Percentiles rank a stretch among this genome's conserved stretches.
phyloP scores from a whole-genome alignment of 306 rosid species.

The Purshia tridentata region DNA sequence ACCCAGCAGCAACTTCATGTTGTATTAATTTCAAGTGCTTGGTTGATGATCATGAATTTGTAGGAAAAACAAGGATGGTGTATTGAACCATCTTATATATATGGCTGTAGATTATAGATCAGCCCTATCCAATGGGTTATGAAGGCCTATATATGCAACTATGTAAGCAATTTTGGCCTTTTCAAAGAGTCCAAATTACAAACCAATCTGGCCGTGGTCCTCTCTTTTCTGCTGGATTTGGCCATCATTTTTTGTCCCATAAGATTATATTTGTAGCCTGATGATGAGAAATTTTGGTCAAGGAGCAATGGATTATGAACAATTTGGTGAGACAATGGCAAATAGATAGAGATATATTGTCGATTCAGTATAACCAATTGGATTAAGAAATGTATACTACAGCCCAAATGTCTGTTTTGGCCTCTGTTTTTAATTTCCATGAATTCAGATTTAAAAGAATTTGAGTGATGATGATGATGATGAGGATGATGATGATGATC shows the following conservation, averaged over 20 bases:
- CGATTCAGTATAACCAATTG: background rate
- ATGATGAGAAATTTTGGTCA: conserved; percentile 41
- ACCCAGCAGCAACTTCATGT: background rate
- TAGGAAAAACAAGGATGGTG: conserved; percentile 7
- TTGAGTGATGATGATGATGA: too few relatives aligned
- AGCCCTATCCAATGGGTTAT: background rate
- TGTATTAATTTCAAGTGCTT: too few relatives aligned
- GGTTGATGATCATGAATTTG: conserved; percentile 5
- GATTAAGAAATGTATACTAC: too few relatives aligned
- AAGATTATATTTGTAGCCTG: conserved; percentile 22
- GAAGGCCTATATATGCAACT: conserved; percentile 9
- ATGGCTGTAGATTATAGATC: background rate
- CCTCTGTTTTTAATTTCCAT: too few relatives aligned
- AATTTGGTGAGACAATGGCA: conserved; percentile 31
- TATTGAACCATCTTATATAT: background rate
- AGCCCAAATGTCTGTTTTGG: too few relatives aligned
- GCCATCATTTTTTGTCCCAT: conserved; percentile 20
- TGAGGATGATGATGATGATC: too few relatives aligned
- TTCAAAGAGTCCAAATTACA: background rate
- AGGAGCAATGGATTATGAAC: conserved; percentile 34
- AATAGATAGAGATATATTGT: conserved; percentile 16
- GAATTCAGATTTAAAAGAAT: too few relatives aligned
- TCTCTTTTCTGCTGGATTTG: conserved; percentile 26
- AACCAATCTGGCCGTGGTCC: conserved; percentile 12
- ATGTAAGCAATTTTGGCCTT: conserved; percentile 21